Evolutionary conservation across 192 early-diverging fungal species (phyloP).

Genomic region (Umbelopsis ramanniana): DNA sequence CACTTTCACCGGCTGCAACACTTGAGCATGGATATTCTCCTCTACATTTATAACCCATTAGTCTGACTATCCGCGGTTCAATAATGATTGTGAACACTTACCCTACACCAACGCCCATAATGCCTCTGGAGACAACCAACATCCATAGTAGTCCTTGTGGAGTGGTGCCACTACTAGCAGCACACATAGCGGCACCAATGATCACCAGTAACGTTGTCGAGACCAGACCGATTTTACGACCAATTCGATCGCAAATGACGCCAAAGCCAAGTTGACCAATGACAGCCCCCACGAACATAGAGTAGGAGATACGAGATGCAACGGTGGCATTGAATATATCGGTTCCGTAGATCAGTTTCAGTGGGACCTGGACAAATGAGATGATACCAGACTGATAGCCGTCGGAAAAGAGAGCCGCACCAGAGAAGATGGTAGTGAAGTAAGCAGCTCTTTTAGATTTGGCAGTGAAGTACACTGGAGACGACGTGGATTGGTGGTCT

Average conservation of each 20-base stretch:
- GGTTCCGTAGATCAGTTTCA: conserved; percentile 48
- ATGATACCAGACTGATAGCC: conserved; percentile 61
- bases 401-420: conserved; percentile 54
- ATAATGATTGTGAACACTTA: background rate
- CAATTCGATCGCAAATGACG: conserved; percentile 53
- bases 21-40: conserved; percentile 61
- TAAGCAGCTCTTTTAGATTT: conserved; percentile 22
- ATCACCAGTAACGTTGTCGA: conserved; percentile 52
- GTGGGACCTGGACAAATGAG: conserved; percentile 51
- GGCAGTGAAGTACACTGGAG: background rate
- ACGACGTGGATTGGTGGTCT: background rate
- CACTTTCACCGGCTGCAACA: conserved; percentile 55
- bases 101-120: conserved; percentile 50
- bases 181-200: conserved; percentile 47
- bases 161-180: conserved; percentile 44
- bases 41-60: background rate
- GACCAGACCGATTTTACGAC: conserved; percentile 57
- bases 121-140: conserved; percentile 46
- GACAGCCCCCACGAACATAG: conserved; percentile 55
- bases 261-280: conserved; percentile 60
- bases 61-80: too few relatives aligned
- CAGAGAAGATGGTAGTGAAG: conserved; percentile 39
- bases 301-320: conserved; percentile 50
- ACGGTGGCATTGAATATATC: conserved; percentile 41
- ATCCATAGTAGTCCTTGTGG: conserved; percentile 51